Base-by-base conservation (phyloP, 345 rosid genomes). In the Limnanthes douglasii region DNA sequence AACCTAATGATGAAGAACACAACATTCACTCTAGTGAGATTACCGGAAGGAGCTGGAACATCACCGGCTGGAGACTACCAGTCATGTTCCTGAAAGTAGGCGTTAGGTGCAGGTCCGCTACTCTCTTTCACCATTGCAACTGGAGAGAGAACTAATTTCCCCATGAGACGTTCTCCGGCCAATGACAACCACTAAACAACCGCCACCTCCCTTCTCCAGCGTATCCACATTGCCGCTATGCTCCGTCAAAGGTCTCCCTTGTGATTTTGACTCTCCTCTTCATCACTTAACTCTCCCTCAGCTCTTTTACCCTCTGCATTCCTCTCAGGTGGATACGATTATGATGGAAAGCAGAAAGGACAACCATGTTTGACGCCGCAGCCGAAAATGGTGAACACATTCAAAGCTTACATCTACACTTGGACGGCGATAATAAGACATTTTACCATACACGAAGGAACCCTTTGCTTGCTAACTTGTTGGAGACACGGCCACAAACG, bases 361-460 rank as follows among this genome's bases (percentile, higher is more conserved):
- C 24, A 39, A n/a, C 4, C 13, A 10, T 6, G 41, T 23, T n/a
- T 12, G 45, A 21, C 7, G 29, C 17, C 1, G 43, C 8, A 0
- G 47, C 32, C 16, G 12, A 31, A 5, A 45, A 86, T 81, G 96
- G 92, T 72, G 73, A 53, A n/a, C 42, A 53, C 59, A 8, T 88
- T 88, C 63, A 84, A 75, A 72, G 70, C 84, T 39, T 90, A 61
- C 42, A 61, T 90, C 4, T 90, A 90, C 50, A 86, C 98, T n/a
- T n/a, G 0, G 98, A 90, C 30, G 98, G 98, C 6, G 98, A 90
- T 67, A 85, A 94, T 0, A 69, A 70, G 1, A 80, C 94, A 0
- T 90, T 72, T 33, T 90, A 66, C 37, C 96, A 80, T 39, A 90
- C 98, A 17, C 94, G 96, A 12, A 71, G 96, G 67, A 90, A 84